Evolutionary conservation across 352 stramenopile species (phyloP).

Genomic region (Phytophthora sp.): DNA sequence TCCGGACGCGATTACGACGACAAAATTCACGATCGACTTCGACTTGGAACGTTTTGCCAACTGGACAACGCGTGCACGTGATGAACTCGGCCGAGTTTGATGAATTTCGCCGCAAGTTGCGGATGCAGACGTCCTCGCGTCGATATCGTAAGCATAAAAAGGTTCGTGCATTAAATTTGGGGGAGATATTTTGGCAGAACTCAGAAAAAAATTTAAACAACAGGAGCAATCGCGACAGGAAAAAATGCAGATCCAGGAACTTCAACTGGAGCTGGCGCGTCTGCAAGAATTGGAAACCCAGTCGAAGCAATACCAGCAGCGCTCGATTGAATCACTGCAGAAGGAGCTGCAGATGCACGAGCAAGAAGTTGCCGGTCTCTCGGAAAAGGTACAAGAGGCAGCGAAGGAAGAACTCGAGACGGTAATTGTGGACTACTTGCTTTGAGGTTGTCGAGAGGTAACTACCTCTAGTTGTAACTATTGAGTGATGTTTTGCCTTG

Average conservation of each 20-base stretch:
- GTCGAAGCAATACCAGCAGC: constrained; percentile 24
- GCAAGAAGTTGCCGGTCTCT: constrained; percentile 18
- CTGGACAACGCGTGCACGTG: constrained; percentile 20
- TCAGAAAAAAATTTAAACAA: no score
- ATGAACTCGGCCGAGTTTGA: constrained; percentile 34
- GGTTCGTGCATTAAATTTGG: constrained; percentile 3
- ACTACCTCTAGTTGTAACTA: not conserved
- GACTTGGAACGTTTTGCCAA: constrained; percentile 17
- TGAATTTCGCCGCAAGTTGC: constrained; percentile 39
- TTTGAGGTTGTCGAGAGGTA: no score
- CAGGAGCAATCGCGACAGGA: constrained; percentile 32
- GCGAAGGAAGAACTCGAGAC: constrained; percentile 31
- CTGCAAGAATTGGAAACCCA: constrained; percentile 26
- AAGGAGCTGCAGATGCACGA: constrained; percentile 24
- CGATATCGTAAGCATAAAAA: constrained; percentile 48
- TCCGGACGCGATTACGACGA: no score
- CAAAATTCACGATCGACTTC: no score
- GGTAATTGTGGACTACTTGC: no score
- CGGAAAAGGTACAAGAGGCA: constrained; percentile 21
- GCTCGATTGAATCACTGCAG: constrained; percentile 29
- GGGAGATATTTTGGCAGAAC: not conserved
- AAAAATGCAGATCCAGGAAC: constrained; percentile 22
- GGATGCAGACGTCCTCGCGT: constrained; percentile 41
- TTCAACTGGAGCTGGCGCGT: constrained; percentile 28
- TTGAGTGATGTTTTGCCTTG: no score